Conservation (phyloP, 208 protist genomes). For the Leishmania martiniquensis region DNA sequence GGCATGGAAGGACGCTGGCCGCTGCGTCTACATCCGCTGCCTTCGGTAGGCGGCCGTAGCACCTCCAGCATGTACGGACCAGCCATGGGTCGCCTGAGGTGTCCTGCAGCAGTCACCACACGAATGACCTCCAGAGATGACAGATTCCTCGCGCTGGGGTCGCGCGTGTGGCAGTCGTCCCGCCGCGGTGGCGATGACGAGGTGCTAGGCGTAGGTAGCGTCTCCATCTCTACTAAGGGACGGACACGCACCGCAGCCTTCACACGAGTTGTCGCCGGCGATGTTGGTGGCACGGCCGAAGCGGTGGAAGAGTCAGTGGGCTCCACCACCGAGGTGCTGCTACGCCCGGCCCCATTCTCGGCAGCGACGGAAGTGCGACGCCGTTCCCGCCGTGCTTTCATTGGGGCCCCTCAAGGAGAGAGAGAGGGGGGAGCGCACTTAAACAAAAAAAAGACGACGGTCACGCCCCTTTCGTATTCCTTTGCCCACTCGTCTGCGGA, state of each 20-base stretch:
- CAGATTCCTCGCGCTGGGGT: neutral
- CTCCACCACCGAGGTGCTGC: neutral
- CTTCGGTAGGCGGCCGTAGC: neutral
- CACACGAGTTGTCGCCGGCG: conserved; percentile 3
- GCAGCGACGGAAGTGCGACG: neutral
- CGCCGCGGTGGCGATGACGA: neutral
- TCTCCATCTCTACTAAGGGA: conserved; percentile 18
- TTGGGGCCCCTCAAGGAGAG: too few relatives aligned
- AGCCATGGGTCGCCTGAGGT: conserved; percentile 12
- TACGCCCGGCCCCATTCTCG: neutral
- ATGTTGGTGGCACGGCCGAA: neutral
- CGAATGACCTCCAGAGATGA: conserved; percentile 19
- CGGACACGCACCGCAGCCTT: conserved; percentile 32
- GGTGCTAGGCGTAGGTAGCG: neutral
- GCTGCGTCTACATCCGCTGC: neutral
- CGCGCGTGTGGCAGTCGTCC: neutral
- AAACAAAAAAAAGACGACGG: too few relatives aligned
- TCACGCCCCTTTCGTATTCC: too few relatives aligned
- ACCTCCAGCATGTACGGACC: conserved; percentile 33
- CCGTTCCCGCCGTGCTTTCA: neutral
- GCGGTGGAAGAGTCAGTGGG: neutral
- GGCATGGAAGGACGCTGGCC: neutral
- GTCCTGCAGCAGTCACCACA: conserved; percentile 27
- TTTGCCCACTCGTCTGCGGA: too few relatives aligned
- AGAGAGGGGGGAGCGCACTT: too few relatives aligned